Evolutionary conservation across 768 basidiomycete genomes (phyloP), one percentile per base, ranked within the genome.

Genomic region (Termitomyces titanicus): DNA sequence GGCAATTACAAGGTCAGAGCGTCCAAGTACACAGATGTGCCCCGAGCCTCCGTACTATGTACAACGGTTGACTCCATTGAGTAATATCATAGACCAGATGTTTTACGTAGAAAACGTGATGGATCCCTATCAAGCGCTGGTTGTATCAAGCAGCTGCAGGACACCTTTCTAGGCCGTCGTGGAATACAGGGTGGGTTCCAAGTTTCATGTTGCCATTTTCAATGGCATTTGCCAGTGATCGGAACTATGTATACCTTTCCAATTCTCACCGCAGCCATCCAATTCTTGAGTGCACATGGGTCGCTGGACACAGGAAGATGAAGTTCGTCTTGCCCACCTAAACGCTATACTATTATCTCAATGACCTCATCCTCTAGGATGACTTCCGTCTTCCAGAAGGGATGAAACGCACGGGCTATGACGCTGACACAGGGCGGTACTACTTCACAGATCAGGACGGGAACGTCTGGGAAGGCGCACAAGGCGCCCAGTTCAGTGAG

Each of bases 321-420:
- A 77, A 61, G 78, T 77, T 34, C 3, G 70, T 56, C n/a, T 53
- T 35, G 44, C 27, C 11, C 52, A 46, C 18, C 35, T 7, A 27
- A 22, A 18, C 20, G 20, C 47, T 38, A 31, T 3, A 52, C 31
- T 44, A 15, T 25, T n/a, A 22, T 22, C 31, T 47, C 5, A 48
- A 37, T 35, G 5, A 43, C 12, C 31, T 42, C 55, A 22, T 66
- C 64, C 61, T 44, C 0, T 48, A 82, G 80, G 80, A 83, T 61
- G 75, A 74, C 47, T 72, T 76, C 65, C 76, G 80, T 34, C 70
- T 83, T 7, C 80, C 81, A 12, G 78, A 77, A 55, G 81, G 81
- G 49, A 79, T 83, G 80, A 73, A 82, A 57, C 82, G 89, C 33
- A 80, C 88, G 54, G 89, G 88, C 11, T 92, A 91, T 64, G 89